phyloP scores from a whole-genome alignment of 306 rosid species.

The Cucurbita maxima region DNA sequence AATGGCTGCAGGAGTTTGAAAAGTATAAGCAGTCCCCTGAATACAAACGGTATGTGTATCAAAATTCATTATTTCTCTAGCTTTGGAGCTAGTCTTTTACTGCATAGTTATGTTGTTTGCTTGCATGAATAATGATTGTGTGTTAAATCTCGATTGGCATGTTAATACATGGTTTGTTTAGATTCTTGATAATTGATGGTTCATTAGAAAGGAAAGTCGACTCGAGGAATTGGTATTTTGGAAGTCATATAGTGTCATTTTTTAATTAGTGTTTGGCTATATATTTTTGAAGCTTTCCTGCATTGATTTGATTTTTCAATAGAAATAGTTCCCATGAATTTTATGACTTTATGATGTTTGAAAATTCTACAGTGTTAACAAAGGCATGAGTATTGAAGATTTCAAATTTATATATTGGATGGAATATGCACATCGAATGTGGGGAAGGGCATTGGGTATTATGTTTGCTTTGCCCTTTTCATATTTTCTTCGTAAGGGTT shows the following conservation, averaged over 20 bases:
- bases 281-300: neutral
- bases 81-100: neutral
- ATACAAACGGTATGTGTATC: conserved; percentile 42
- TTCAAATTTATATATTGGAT: conserved; percentile 42
- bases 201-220: neutral
- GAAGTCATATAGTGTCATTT: neutral
- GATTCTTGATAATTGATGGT: neutral
- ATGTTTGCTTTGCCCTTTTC: conserved; percentile 89
- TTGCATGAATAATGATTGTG: neutral
- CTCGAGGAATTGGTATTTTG: neutral
- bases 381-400: conserved; percentile 30
- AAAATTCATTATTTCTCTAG: neutral
- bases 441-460: conserved; percentile 81
- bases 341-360: neutral
- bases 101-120: neutral
- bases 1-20: conserved; percentile 62
- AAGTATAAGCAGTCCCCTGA: conserved; percentile 85
- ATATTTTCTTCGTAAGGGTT: conserved; percentile 73
- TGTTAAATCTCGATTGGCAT: neutral
- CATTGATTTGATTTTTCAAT: neutral
- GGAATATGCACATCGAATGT: conserved; percentile 91
- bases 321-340: neutral
- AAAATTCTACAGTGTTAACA: conserved; percentile 21
- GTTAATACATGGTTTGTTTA: neutral
- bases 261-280: neutral